Evolutionary conservation across 257 asterid species (phyloP).

Genomic region (Petunia secreta): DNA sequence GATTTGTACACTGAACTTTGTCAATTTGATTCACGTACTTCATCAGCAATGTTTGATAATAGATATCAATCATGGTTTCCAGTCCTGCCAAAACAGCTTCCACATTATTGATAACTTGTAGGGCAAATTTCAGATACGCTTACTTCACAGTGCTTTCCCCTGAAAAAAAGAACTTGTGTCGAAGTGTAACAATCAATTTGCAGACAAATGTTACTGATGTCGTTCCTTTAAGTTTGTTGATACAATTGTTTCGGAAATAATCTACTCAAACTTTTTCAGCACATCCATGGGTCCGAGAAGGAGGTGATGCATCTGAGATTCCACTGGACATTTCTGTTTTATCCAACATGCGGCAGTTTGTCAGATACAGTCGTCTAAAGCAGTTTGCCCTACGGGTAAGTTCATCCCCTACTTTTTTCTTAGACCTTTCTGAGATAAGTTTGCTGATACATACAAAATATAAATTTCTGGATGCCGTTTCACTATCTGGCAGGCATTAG

Average conservation of each 20-base stretch:
- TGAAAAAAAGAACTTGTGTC: background rate
- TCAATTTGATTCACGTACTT: conserved; percentile 10
- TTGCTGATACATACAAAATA: background rate
- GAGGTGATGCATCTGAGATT: conserved; percentile 85
- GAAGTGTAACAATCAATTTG: background rate
- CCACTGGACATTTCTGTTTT: conserved; percentile 81
- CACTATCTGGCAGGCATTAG: conserved; percentile 61
- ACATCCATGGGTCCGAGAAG: conserved; percentile 88
- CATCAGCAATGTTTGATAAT: background rate
- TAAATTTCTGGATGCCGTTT: conserved; percentile 16
- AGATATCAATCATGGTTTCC: background rate
- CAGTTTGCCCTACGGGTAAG: conserved; percentile 83
- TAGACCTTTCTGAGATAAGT: background rate
- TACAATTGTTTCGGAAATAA: background rate
- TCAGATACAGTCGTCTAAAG: conserved; percentile 69
- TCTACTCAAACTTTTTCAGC: conserved; percentile 48
- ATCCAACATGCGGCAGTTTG: conserved; percentile 79
- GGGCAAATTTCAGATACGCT: conserved; percentile 13
- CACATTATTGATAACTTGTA: background rate
- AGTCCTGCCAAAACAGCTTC: background rate
- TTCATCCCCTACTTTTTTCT: background rate
- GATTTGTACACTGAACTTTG: background rate
- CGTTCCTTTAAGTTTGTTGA: background rate
- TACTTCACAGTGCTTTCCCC: background rate
- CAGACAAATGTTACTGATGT: background rate